These are phyloP conservation scores for Candolleomyces aberdarensis DNA, from an alignment of 768 basidiomycete genomes.

Conservation along the genomic window DNA sequence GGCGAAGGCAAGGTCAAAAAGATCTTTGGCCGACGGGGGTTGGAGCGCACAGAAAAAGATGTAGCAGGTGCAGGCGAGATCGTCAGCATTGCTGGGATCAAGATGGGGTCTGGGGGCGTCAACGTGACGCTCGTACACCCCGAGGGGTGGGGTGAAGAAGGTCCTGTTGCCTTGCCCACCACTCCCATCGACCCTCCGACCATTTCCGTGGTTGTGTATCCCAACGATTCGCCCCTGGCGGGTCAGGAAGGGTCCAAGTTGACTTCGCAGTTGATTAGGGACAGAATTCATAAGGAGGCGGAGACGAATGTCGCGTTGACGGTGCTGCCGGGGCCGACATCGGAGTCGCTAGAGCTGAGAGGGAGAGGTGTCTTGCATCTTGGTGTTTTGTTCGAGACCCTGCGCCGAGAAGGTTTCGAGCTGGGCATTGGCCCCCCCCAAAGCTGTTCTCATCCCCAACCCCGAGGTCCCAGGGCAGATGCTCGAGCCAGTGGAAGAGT, in stretches of 20 bases:
- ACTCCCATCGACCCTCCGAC: slow-evolving; percentile 52
- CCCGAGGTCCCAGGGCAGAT: slow-evolving; percentile 27
- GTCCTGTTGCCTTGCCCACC: slow-evolving; percentile 30
- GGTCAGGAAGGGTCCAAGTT: slow-evolving; percentile 46
- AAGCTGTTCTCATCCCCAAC: slow-evolving; percentile 46
- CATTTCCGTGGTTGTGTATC: slow-evolving; percentile 44
- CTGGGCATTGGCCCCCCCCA: slow-evolving; percentile 44
- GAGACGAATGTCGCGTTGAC: slow-evolving; percentile 50
- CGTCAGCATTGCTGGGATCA: slow-evolving; percentile 46
- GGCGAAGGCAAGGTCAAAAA: slow-evolving; percentile 51
- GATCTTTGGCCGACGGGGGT: slow-evolving; percentile 34
- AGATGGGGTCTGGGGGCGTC: slow-evolving; percentile 36
- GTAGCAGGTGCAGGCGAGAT: slow-evolving; percentile 48
- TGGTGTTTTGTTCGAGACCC: slow-evolving; percentile 48
- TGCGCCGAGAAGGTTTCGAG: slow-evolving; percentile 49
- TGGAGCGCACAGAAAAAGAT: slow-evolving; percentile 42
- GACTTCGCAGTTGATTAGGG: slow-evolving; percentile 46
- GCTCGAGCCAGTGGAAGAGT: slow-evolving; percentile 48
- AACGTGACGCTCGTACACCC: slow-evolving; percentile 43
- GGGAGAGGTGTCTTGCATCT: slow-evolving; percentile 49
- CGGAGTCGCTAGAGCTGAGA: slow-evolving; percentile 47
- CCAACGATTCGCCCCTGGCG: slow-evolving; percentile 47
- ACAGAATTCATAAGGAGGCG: slow-evolving; percentile 47
- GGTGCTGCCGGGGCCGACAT: slow-evolving; percentile 47
- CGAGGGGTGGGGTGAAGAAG: slow-evolving; percentile 40